These are phyloP conservation scores for Rhododendron ovatum DNA, from an alignment of 148 eudicot genomes.

Conservation along the genomic window DNA sequence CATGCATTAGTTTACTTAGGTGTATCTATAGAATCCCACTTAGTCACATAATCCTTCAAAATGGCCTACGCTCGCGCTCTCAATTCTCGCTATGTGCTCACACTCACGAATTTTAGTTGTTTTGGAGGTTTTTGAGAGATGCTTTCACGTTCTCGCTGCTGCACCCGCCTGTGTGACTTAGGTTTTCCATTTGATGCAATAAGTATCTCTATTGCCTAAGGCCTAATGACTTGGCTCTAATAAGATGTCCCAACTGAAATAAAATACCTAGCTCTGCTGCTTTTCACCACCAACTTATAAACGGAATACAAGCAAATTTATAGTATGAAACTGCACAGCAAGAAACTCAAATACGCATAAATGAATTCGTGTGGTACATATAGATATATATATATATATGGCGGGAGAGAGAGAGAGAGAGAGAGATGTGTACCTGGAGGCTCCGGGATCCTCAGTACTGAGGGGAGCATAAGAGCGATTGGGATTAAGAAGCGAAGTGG, in stretches of 20 bases:
- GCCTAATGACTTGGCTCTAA: background rate
- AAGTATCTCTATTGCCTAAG: background rate
- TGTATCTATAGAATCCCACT: background rate
- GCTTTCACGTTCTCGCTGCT: background rate
- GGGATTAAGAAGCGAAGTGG: conserved; percentile 52
- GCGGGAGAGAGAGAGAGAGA: conserved; percentile 3
- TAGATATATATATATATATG: too few relatives aligned
- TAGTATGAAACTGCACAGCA: background rate
- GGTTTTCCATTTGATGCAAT: background rate
- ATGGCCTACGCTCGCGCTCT: too few relatives aligned
- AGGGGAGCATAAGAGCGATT: conserved; percentile 52
- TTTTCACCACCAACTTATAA: background rate
- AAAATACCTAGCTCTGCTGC: background rate
- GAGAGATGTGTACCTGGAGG: conserved; percentile 24
- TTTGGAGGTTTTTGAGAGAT: background rate
- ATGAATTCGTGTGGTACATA: background rate
- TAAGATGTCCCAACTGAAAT: background rate
- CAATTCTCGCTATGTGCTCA: too few relatives aligned
- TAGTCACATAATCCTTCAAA: too few relatives aligned
- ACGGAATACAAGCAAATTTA: background rate
- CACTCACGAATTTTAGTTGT: too few relatives aligned
- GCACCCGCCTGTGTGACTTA: background rate
- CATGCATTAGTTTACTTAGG: background rate
- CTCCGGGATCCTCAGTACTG: conserved; percentile 69
- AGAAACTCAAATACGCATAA: background rate